Evolutionary conservation across 202 grass and related monocot species (phyloP).

Genomic region (Schoenoplectus tabernaemontani): DNA sequence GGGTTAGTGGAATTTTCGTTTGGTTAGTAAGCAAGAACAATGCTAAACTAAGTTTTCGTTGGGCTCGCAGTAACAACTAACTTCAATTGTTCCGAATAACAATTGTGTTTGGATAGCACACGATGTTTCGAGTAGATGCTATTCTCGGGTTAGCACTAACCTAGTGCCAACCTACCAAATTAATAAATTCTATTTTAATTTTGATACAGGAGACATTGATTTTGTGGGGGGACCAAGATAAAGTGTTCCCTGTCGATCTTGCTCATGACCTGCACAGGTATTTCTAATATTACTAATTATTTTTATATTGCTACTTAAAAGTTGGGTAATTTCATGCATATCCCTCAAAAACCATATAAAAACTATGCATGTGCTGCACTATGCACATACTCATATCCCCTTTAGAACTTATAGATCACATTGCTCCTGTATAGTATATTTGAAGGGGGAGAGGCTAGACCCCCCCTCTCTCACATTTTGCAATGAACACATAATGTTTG

Average conservation of each 20-base stretch:
- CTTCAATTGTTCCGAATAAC: no score
- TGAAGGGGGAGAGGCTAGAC: neutral
- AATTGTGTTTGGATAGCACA: no score
- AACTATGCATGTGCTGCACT: neutral
- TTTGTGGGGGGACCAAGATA: constrained; percentile 84
- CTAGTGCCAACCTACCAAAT: no score
- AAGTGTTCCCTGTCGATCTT: constrained; percentile 58
- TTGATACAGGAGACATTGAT: constrained; percentile 47
- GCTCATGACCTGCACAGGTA: constrained; percentile 66
- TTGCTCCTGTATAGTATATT: no score
- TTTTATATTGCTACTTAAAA: neutral
- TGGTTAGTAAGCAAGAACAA: no score
- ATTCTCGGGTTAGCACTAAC: no score
- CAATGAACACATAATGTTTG: neutral
- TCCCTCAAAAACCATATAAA: neutral
- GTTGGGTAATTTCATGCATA: neutral
- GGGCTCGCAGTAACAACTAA: no score
- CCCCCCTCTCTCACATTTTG: neutral
- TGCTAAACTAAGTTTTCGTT: no score
- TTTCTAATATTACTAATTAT: neutral
- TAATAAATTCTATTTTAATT: neutral
- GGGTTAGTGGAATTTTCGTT: no score
- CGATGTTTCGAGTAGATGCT: no score
- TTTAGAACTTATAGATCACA: neutral
- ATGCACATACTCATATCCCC: neutral